phyloP scores from a whole-genome alignment of 495 filamentous ascomycete genomes.

The Xylaria scruposa region DNA sequence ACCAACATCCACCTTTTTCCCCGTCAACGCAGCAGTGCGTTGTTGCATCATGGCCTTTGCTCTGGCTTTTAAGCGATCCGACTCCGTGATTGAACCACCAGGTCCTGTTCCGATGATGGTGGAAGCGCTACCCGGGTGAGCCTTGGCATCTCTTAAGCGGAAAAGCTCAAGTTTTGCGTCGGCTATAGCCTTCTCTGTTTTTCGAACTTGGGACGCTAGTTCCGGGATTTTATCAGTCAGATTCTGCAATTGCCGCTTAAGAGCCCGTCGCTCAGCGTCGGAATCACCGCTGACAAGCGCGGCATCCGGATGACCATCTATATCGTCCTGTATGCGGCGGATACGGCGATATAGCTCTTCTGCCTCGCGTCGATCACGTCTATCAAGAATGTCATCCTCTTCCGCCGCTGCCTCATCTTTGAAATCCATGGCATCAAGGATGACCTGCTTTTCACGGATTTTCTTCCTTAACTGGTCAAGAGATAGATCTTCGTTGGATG shows the following conservation, averaged over 20 bases:
- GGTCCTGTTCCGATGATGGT: slow-evolving; percentile 92
- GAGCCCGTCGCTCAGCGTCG: slow-evolving; percentile 80
- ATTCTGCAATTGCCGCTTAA: slow-evolving; percentile 88
- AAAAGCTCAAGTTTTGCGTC: slow-evolving; percentile 95
- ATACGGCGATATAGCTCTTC: slow-evolving; percentile 94
- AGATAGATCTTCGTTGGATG: slow-evolving; percentile 78
- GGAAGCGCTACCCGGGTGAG: slow-evolving; percentile 81
- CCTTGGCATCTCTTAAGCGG: slow-evolving; percentile 90
- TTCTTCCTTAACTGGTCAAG: slow-evolving; percentile 90
- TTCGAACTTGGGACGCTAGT: slow-evolving; percentile 88
- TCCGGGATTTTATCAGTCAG: slow-evolving; percentile 90
- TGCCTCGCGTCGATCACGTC: slow-evolving; percentile 87
- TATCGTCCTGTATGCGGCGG: slow-evolving; percentile 94
- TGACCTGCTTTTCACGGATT: slow-evolving; percentile 91
- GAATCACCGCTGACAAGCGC: slow-evolving; percentile 75
- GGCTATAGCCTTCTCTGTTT: slow-evolving; percentile 88
- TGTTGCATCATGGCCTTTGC: slow-evolving; percentile 99
- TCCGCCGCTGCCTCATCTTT: slow-evolving; percentile 89
- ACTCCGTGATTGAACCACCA: slow-evolving; percentile 89
- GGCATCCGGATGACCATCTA: slow-evolving; percentile 88
- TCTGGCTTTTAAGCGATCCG: slow-evolving; percentile 91
- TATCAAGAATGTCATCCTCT: slow-evolving; percentile 90
- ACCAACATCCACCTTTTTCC: slow-evolving; percentile 69
- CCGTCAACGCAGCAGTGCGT: slow-evolving; percentile 88
- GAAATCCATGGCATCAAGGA: slow-evolving; percentile 98